Base-by-base conservation (phyloP, 2,329 filamentous ascomycete genomes). In the Ascochyta clinopodiicola region DNA sequence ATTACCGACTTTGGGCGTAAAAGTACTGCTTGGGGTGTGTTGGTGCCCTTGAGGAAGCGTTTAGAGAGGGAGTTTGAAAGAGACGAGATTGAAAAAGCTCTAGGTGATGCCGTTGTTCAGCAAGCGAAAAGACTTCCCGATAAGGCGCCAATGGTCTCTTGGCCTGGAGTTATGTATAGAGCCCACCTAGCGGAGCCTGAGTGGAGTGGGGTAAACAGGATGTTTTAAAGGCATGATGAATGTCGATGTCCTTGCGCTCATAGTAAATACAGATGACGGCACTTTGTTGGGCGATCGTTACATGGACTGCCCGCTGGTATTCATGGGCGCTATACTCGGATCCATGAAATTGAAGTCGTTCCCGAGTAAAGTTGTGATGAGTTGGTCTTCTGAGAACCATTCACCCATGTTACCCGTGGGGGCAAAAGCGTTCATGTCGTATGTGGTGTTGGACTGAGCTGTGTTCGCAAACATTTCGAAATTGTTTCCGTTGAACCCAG, bases 21-120 rank as follows among this genome's bases (percentile, higher is more conserved):
- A n/a, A 64, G 56, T 48, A 57, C 59, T 24, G 63, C 43, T 1
- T 63, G 58, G 36, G 60, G 60, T 7, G 45, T 66, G 8, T 47
- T 67, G n/a, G 62, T 62, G 27, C 44, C 59, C 21, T 34, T 68
- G 51, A 56, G 56, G 29, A 53, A 60, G 31, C 22, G 31, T 7
- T 21, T 73, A 15, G 76, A 78, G 61, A 51, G 6, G 19, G 39
- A 50, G 21, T 72, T 74, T 35, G 69, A 73, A 4, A 69, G 79
- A 19, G 66, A 69, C 8, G 69, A 70, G 1, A 74, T 80, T 37
- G 79, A 81, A 62, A 80, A 79, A 55, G 69, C 77, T 3, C 63
- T 80, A 22, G 76, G 75, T 2, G 77, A 80, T 68, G 70, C 70
- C 34, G 76, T 81, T 2, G 75, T 78, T 2, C 67, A 70, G 38